Evolutionary conservation across 495 filamentous ascomycete genomes (phyloP).

Genomic region (Podospora comata): DNA sequence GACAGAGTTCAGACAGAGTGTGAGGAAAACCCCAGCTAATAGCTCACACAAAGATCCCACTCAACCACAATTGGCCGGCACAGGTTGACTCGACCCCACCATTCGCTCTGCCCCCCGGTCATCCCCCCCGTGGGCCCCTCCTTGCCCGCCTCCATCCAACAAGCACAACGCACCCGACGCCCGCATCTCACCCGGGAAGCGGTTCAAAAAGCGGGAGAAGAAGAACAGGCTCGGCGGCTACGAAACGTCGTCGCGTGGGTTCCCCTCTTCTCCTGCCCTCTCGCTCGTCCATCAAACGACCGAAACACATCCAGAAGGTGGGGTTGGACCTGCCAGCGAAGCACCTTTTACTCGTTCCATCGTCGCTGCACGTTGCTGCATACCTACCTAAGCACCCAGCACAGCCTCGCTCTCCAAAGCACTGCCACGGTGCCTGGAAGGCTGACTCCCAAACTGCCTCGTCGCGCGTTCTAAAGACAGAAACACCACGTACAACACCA

Average conservation of each 20-base stretch:
- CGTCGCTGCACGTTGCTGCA: background rate
- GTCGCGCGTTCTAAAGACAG: constrained; percentile 39
- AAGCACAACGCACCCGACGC: too few species aligned
- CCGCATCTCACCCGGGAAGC: constrained; percentile 11
- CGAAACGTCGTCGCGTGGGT: constrained; percentile 4
- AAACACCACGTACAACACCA: constrained; percentile 30
- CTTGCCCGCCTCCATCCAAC: background rate
- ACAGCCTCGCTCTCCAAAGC: constrained; percentile 35
- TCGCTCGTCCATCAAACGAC: background rate
- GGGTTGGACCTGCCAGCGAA: background rate
- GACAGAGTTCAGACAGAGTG: too few species aligned
- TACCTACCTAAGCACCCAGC: constrained; percentile 15
- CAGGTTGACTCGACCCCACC: constrained; percentile 7
- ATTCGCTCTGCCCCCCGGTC: constrained; percentile 8
- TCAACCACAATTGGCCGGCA: constrained; percentile 3
- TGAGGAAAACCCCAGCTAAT: background rate
- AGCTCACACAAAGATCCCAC: background rate
- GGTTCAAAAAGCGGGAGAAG: constrained; percentile 10
- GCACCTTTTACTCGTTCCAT: background rate
- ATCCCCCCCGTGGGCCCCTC: constrained; percentile 10
- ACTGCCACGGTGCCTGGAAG: constrained; percentile 36
- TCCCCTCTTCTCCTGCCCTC: background rate
- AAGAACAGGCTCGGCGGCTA: constrained; percentile 15
- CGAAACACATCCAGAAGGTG: background rate
- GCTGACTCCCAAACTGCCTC: constrained; percentile 39